Percentiles rank a stretch among this genome's conserved stretches.
These are phyloP conservation scores for Meyerozyma elateridarum DNA, from an alignment of 1,139 yeast species.

Conservation along the genomic window DNA sequence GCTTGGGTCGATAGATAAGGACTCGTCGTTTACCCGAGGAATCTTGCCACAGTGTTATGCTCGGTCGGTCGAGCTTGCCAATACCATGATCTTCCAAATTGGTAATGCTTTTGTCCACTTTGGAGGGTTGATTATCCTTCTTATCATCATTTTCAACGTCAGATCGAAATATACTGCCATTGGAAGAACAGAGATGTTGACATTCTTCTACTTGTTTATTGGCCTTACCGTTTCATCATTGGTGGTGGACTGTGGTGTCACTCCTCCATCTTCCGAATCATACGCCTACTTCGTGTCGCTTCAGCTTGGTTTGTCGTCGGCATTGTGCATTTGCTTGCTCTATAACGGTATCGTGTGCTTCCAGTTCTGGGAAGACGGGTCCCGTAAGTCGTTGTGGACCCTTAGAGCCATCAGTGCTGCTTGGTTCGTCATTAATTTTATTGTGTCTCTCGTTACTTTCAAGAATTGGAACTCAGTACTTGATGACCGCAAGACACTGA, in stretches of 20 bases:
- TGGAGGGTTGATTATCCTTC: slow-evolving; percentile 59
- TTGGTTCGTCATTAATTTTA: slow-evolving; percentile 61
- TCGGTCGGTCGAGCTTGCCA: slow-evolving; percentile 79
- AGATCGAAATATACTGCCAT: slow-evolving; percentile 88
- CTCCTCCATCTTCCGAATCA: slow-evolving; percentile 74
- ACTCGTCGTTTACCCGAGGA: slow-evolving; percentile 43
- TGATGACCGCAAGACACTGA: slow-evolving; percentile 46
- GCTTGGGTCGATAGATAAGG: slow-evolving; percentile 35
- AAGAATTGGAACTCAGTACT: slow-evolving; percentile 56
- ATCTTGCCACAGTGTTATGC: slow-evolving; percentile 78
- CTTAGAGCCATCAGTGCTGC: slow-evolving; percentile 44
- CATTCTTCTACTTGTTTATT: slow-evolving; percentile 59
- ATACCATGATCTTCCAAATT: slow-evolving; percentile 86
- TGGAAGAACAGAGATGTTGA: slow-evolving; percentile 82
- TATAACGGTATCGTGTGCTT: slow-evolving; percentile 77
- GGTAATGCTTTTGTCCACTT: slow-evolving; percentile 86
- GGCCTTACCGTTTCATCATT: slow-evolving; percentile 59
- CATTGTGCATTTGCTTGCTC: slow-evolving; percentile 64
- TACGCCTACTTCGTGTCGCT: slow-evolving; percentile 81
- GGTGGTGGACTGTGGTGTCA: slow-evolving; percentile 86
- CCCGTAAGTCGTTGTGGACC: slow-evolving; percentile 55
- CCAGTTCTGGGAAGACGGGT: slow-evolving; percentile 94
- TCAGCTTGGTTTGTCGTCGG: slow-evolving; percentile 71
- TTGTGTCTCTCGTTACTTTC: slow-evolving; percentile 68
- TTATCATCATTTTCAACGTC: slow-evolving; percentile 74